phyloP scores from a whole-genome alignment of 345 rosid species.

The Rhizophora mangle region DNA sequence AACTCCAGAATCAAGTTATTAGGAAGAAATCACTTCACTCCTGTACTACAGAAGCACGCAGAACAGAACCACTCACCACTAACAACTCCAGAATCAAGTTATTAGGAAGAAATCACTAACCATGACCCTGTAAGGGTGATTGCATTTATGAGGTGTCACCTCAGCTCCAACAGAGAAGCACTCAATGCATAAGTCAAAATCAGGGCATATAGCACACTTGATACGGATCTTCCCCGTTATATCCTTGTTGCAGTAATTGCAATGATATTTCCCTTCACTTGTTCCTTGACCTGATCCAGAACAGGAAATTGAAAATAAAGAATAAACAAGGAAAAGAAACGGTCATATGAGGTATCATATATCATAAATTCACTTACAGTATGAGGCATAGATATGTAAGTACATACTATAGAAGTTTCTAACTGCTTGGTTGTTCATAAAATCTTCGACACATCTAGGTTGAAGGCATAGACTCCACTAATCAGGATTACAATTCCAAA shows the following conservation, averaged over 20 bases:
- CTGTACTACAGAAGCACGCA: background rate
- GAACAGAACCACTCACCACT: background rate
- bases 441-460: background rate
- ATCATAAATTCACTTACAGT: background rate
- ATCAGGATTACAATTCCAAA: background rate
- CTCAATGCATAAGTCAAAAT: constrained; percentile 93
- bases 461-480: background rate
- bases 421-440: background rate
- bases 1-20: constrained; percentile 1
- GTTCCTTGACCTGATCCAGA: constrained; percentile 63
- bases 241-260: constrained; percentile 97
- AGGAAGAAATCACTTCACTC: constrained; percentile 36
- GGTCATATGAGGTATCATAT: background rate
- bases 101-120: constrained; percentile 44
- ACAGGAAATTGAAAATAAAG: background rate
- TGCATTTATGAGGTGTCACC: constrained; percentile 80
- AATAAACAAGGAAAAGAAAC: background rate
- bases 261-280: constrained; percentile 87
- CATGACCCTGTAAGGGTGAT: constrained; percentile 92
- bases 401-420: background rate
- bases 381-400: too few species aligned
- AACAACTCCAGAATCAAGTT: background rate
- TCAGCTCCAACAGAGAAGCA: constrained; percentile 96
- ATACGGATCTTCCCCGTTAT: constrained; percentile 85
- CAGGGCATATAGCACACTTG: constrained; percentile 90